A percentile compares a stretch with the other conserved stretches of the same genome.
These are phyloP conservation scores for Colletotrichum sp. DNA, from an alignment of 2,329 filamentous ascomycete species.

Conservation along the genomic window DNA sequence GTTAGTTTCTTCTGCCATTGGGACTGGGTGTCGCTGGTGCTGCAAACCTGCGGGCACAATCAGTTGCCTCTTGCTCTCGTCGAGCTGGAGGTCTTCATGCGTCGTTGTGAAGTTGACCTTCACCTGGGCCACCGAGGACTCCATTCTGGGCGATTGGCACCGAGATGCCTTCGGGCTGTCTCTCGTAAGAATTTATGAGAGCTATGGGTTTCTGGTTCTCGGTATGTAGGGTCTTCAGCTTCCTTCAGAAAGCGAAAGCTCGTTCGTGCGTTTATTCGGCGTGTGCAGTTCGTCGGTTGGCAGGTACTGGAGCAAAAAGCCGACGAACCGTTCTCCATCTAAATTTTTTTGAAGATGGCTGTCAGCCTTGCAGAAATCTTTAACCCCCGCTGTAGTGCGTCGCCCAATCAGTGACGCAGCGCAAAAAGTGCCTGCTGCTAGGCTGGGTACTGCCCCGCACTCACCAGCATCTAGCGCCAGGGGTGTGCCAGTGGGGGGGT, in stretches of 20 bases:
- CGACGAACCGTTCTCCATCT: neutral
- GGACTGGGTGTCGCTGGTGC: neutral
- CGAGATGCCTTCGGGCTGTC: neutral
- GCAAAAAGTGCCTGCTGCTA: neutral
- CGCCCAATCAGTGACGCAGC: conserved; percentile 13
- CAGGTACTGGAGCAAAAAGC: neutral
- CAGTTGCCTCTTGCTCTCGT: conserved; percentile 65
- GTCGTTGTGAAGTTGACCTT: conserved; percentile 73
- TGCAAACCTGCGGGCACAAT: conserved; percentile 64
- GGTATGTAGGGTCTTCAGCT: too few species aligned
- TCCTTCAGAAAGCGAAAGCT: neutral
- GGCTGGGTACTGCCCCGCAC: conserved; percentile 16
- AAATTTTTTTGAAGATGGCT: conserved; percentile 19
- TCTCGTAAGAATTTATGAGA: neutral
- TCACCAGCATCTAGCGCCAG: neutral
- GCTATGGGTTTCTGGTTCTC: neutral
- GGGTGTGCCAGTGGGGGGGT: neutral
- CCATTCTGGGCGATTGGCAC: conserved; percentile 32
- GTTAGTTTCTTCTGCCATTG: conserved; percentile 6
- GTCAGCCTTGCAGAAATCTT: conserved; percentile 22
- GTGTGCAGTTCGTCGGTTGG: neutral
- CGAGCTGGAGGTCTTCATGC: conserved; percentile 65
- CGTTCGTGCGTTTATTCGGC: neutral
- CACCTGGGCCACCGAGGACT: conserved; percentile 56
- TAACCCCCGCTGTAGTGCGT: conserved; percentile 7